Conservation (phyloP, 2,329 filamentous ascomycete species). For the Trichophyton mentagrophytes region DNA sequence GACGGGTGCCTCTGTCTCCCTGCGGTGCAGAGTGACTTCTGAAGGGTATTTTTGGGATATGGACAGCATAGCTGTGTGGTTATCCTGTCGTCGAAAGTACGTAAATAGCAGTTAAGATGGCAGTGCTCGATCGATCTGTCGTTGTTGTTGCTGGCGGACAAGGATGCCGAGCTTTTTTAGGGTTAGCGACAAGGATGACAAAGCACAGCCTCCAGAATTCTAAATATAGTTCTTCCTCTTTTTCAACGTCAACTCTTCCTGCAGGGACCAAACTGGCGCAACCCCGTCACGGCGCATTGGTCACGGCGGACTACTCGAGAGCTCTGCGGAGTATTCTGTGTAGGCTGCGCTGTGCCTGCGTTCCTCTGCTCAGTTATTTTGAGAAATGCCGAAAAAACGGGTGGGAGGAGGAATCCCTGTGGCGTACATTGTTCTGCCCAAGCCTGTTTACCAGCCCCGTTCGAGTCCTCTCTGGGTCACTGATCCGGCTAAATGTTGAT, state of each 20-base stretch:
- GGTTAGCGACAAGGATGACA: background rate
- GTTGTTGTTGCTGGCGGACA: background rate
- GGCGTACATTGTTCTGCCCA: background rate
- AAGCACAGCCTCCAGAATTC: constrained; percentile 1
- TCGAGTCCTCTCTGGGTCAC: background rate
- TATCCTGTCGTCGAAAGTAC: background rate
- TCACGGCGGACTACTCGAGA: background rate
- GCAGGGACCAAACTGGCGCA: background rate
- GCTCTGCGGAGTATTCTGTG: background rate
- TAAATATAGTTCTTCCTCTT: background rate
- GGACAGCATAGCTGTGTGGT: background rate
- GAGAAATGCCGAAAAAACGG: background rate
- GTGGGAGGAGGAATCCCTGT: background rate
- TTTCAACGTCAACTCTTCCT: background rate
- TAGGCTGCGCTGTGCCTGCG: background rate
- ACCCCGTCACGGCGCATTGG: background rate
- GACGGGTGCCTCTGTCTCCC: background rate
- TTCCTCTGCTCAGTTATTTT: background rate
- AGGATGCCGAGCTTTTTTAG: background rate
- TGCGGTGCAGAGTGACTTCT: background rate
- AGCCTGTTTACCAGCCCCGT: background rate
- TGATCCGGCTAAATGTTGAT: background rate
- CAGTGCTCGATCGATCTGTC: background rate
- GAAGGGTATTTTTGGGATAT: background rate
- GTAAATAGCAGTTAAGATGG: background rate